A percentile compares a stretch with the other conserved stretches of the same genome.
Evolutionary conservation across 2,329 filamentous ascomycete species (phyloP).

Genomic region (Paecilomyces sp.): DNA sequence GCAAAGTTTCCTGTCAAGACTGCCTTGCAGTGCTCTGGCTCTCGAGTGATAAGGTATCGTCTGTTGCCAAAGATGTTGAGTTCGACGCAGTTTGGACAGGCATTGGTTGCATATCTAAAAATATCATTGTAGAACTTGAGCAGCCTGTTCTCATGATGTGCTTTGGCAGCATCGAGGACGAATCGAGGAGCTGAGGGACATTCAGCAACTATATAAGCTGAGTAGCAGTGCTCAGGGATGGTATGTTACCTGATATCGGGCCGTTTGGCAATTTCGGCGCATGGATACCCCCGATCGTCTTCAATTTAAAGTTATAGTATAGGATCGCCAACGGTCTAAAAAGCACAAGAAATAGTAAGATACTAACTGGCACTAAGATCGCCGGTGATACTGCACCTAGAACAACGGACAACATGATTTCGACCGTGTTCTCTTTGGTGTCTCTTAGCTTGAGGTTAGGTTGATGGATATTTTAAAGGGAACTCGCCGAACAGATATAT

Average conservation of each 20-base stretch:
- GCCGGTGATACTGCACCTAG: background rate
- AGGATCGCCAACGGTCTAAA: constrained; percentile 2
- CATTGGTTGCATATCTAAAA: constrained; percentile 35
- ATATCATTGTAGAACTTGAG: constrained; percentile 51
- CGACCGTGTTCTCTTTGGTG: background rate
- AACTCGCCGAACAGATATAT: background rate
- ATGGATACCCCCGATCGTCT: constrained; percentile 17
- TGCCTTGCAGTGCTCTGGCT: constrained; percentile 77
- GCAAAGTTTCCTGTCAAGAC: constrained; percentile 69
- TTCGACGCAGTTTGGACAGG: constrained; percentile 53
- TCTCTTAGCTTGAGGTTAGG: background rate
- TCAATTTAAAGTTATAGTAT: constrained; percentile 3
- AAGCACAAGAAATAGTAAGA: background rate
- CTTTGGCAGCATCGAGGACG: constrained; percentile 1
- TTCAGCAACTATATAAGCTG: background rate
- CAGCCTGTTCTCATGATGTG: constrained; percentile 7
- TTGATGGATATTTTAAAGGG: background rate
- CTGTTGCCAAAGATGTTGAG: constrained; percentile 41
- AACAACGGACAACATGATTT: background rate
- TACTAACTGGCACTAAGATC: background rate
- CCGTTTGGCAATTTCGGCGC: background rate
- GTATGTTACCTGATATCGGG: background rate
- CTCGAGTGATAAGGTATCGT: constrained; percentile 61
- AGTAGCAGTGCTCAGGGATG: background rate
- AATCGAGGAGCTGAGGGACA: constrained; percentile 9